Base-by-base conservation (phyloP, 2,329 filamentous ascomycete genomes). In the Xylaria sp. region DNA sequence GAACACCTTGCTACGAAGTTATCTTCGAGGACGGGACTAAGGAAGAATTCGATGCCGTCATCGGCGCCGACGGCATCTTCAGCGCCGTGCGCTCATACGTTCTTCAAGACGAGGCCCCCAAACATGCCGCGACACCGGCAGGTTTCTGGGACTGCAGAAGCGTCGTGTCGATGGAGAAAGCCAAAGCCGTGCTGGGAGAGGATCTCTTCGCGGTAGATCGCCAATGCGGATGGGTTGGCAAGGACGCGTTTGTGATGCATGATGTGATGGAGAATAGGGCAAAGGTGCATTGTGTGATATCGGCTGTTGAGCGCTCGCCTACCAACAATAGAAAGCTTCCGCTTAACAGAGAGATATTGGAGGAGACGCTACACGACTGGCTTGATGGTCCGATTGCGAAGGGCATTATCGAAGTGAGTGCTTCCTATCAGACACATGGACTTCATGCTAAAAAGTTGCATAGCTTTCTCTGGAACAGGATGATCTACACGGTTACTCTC, bases 51-150 rank as follows among this genome's bases (percentile, higher is more conserved):
- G 65, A 67, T 18, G 63, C 57, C 4, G 63, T 67, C 13, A 62
- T 65, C 5, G 65, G 65, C n/a, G 63, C 64, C 4, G 65, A 67
- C 23, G 65, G 65, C 34, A 60, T 67, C 8, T 66, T 65, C 52
- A 59, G 65, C 39, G 35, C 46, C 0, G 58, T 67, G 7, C 64
- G 65, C 2, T 19, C 57, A 2, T 18, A 65, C n/a, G 63, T 67
- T 1, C 11, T 67, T 1, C 18, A n/a, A n/a, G 35, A 42, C 3
- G 18, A 55, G 0, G 49, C 48, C 1, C 23, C 16, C 0, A 54
- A 57, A 16, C 47, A 51, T 6, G 13, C 53, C 3, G 61, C 61
- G 2, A 53, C 64, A 2, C 62, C 62, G 3, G 56, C 54, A 1
- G 62, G 64, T 0, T 66, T 54, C 23, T 59, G 54, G 60, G 57